These are phyloP conservation scores for Pseudocercospora musae DNA, from an alignment of 2,329 filamentous ascomycete genomes.

Conservation along the genomic window DNA sequence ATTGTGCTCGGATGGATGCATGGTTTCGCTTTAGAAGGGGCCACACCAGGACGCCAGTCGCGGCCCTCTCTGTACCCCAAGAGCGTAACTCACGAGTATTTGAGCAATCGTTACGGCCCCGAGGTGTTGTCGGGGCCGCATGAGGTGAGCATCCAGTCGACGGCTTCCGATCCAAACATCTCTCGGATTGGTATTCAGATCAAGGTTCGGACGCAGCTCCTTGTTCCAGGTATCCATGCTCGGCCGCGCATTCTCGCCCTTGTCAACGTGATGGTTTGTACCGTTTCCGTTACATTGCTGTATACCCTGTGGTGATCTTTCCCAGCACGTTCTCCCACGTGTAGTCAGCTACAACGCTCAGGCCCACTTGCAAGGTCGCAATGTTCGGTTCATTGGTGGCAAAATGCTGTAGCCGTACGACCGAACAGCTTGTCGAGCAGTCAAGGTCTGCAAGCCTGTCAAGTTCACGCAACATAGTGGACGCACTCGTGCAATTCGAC, in stretches of 20 bases:
- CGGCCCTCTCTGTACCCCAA: conserved; percentile 6
- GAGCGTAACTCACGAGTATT: conserved; percentile 10
- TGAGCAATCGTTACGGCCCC: conserved; percentile 10
- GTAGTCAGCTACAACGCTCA: neutral
- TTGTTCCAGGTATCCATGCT: conserved; percentile 8
- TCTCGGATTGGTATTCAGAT: conserved; percentile 11
- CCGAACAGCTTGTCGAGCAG: neutral
- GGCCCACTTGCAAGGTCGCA: neutral
- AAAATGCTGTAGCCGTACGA: neutral
- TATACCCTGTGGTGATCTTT: conserved; percentile 9
- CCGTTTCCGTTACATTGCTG: neutral
- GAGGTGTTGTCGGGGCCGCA: conserved; percentile 12
- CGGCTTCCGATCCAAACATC: conserved; percentile 9
- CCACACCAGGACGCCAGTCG: conserved; percentile 1
- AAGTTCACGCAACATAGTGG: neutral
- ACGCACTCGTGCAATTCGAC: neutral
- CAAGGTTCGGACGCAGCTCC: conserved; percentile 9
- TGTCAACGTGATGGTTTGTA: neutral
- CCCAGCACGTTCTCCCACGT: conserved; percentile 6
- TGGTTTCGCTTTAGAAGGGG: conserved; percentile 10
- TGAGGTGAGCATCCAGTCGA: conserved; percentile 7
- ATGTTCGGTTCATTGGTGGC: neutral
- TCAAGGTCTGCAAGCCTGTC: neutral
- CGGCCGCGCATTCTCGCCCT: conserved; percentile 6
- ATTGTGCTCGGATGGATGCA: conserved; percentile 1